Percentiles rank a stretch among this genome's conserved stretches.
phyloP scores from a whole-genome alignment of 1,139 yeast genomes.

The Candida sanyaensis region DNA sequence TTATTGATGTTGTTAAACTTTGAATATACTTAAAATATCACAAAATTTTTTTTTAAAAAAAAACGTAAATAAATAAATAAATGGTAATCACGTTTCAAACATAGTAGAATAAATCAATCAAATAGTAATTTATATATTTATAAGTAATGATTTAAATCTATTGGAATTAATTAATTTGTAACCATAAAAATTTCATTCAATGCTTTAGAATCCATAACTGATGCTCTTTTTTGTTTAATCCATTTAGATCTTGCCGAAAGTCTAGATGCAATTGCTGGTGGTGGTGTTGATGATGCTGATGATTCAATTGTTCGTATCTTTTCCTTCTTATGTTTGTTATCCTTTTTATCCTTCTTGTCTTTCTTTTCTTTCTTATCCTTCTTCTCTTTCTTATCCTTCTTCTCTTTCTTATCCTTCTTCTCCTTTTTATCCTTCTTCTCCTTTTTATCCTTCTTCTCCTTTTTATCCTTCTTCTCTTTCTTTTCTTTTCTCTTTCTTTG shows the following conservation, averaged over 20 bases:
- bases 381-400: slow-evolving; percentile 28
- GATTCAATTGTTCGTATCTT: slow-evolving; percentile 16
- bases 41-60: not conserved
- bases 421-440: slow-evolving; percentile 23
- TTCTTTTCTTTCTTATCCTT: slow-evolving; percentile 20
- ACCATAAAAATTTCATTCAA: slow-evolving; percentile 93
- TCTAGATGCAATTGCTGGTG: slow-evolving; percentile 53
- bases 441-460: slow-evolving; percentile 23
- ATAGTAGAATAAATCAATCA: not conserved
- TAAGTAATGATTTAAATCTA: not conserved
- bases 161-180: slow-evolving; percentile 32
- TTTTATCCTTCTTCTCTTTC: slow-evolving; percentile 24
- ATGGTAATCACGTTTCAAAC: not conserved
- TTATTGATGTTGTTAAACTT: too few relatives aligned
- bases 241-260: slow-evolving; percentile 81
- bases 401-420: slow-evolving; percentile 22
- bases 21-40: not conserved
- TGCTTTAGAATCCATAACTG: slow-evolving; percentile 86
- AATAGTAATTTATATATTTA: not conserved
- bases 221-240: slow-evolving; percentile 87
- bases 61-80: not conserved
- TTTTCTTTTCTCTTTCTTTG: too few relatives aligned
- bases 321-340: slow-evolving; percentile 20
- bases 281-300: slow-evolving; percentile 18
- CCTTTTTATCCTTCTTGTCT: slow-evolving; percentile 13